Evolutionary conservation across 176 grass and related monocot genomes (phyloP).

Genomic region (Hordeum vulgare): MorexV3_pseudomolecules_assembly NC_058522.1:490401821-490402320

Average conservation of each 20-base stretch:
- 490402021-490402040: conserved; percentile 21
- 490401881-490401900: neutral
- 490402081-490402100: conserved; percentile 41
- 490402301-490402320: conserved; percentile 44
- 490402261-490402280: conserved; percentile 50
- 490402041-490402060: conserved; percentile 43
- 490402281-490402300: conserved; percentile 51
- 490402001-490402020: neutral
- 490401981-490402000: neutral
- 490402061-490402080: conserved; percentile 53
- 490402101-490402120: conserved; percentile 42
- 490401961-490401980: neutral
- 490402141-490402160: conserved; percentile 19
- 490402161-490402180: neutral
- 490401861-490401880: neutral
- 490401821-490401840: neutral
- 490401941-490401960: neutral
- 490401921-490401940: neutral
- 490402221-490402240: neutral
- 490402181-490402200: neutral
- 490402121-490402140: conserved; percentile 40
- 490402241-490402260: conserved; percentile 44
- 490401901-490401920: neutral
- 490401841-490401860: neutral
- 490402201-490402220: neutral